These are phyloP conservation scores for Phytophthora fragariae DNA, from an alignment of 352 stramenopile genomes.

Conservation along the genomic window DNA sequence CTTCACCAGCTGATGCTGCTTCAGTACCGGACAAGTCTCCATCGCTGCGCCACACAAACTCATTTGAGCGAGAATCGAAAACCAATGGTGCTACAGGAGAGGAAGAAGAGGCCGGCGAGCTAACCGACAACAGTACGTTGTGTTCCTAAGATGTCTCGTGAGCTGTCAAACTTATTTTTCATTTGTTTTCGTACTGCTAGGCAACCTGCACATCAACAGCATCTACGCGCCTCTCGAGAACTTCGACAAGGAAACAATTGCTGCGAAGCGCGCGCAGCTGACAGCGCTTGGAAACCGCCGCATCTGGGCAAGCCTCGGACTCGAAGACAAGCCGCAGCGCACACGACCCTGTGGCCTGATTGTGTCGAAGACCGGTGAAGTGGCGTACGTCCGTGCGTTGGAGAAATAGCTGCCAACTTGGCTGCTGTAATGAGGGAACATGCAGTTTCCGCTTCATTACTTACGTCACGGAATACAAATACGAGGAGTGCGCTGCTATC, in stretches of 20 bases:
- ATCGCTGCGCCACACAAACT: slow-evolving; percentile 43
- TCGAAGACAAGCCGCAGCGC: slow-evolving; percentile 78
- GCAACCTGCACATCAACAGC: slow-evolving; percentile 65
- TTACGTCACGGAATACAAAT: slow-evolving; percentile 46
- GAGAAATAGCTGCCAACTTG: slow-evolving; percentile 54
- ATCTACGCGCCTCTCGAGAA: slow-evolving; percentile 81
- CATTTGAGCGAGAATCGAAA: slow-evolving; percentile 67
- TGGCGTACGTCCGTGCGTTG: slow-evolving; percentile 70
- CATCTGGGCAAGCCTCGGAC: slow-evolving; percentile 87
- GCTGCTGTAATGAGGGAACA: slow-evolving; percentile 11
- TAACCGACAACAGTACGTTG: slow-evolving; percentile 65
- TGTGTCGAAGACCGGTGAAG: slow-evolving; percentile 76
- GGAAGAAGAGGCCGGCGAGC: slow-evolving; percentile 79
- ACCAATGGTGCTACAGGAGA: slow-evolving; percentile 35
- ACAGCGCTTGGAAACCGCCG: slow-evolving; percentile 76
- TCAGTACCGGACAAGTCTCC: slow-evolving; percentile 53
- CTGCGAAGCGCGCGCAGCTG: slow-evolving; percentile 82
- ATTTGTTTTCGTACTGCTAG: slow-evolving; percentile 31
- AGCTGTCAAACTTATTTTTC: neutral
- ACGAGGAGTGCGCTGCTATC: slow-evolving; percentile 23
- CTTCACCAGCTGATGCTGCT: slow-evolving; percentile 38
- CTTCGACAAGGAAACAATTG: slow-evolving; percentile 83
- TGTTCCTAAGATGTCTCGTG: neutral
- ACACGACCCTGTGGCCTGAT: slow-evolving; percentile 68
- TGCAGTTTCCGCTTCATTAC: slow-evolving; percentile 32